Base-by-base conservation (phyloP, 192 early-diverging fungal genomes). In the Dissophora ornata region DNA sequence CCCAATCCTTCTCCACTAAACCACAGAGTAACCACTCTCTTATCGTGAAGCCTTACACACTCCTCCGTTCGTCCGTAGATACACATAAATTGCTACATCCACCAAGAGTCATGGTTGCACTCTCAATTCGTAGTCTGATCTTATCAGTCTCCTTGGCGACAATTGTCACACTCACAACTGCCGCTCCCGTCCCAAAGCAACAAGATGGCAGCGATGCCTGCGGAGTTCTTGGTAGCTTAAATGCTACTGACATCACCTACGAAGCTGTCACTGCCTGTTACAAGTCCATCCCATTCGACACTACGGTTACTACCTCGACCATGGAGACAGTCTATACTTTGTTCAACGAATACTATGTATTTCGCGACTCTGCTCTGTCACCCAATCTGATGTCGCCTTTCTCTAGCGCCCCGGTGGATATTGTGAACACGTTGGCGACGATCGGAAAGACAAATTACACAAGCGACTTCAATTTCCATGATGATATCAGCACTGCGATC, bases 321-420 rank as follows among this genome's bases (percentile, higher is more conserved):
- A 8, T 57, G 9, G 9, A 48, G 5, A 51, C 58, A 1, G n/a
- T 71, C 4, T 11, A 38, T 29, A 57, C 24, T 1, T 18, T 71
- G 13, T 71, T 44, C 40, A 44, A 71, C 33, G 46, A 71, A 1
- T 44, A 57, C 19, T 71, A 57, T 22, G 36, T 71, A 12, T 71
- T 71, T 38, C 30, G 54, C 1, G 69, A 71, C 10, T 22, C 47
- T 0, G 59, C 69, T 16, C 16, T 71, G 53, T 58, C 34, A 1
- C 42, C 60, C 22, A 9, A 71, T 12, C 44, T 62, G 11, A 21
- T 18, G 4, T 15, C 34, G 28, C 69, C 69, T 2, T 71, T 71
- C 25, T 25, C 53, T 4, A 57, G 45, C 15, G n/a, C 49, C 4
- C 36, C 69, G 1, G 47, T 45, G 3, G 60, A 71, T 42, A 51